Percentiles rank a stretch among this genome's conserved stretches.
phyloP scores from a whole-genome alignment of 2,329 filamentous ascomycete species.

The Fusarium temperatum region DNA sequence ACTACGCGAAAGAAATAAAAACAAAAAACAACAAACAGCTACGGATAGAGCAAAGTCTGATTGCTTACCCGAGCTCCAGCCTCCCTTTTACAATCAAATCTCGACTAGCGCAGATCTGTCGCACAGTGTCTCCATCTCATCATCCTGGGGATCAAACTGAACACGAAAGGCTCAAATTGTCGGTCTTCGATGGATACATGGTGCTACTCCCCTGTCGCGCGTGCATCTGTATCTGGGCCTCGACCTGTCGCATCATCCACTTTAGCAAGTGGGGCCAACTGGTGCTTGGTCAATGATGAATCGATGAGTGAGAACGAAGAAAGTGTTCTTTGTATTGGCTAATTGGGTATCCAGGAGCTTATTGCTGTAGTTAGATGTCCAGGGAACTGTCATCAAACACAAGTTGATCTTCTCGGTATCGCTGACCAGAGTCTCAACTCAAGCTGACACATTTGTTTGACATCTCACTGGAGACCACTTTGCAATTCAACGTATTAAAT shows the following conservation, averaged over 20 bases:
- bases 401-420: background rate
- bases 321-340: conserved; percentile 2
- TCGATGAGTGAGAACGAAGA: conserved; percentile 25
- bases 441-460: background rate
- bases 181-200: conserved; percentile 32
- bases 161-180: conserved; percentile 37
- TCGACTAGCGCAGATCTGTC: conserved; percentile 44
- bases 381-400: background rate
- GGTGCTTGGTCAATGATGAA: background rate
- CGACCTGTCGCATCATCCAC: conserved; percentile 42
- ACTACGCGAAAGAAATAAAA: background rate
- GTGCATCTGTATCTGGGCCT: conserved; percentile 34
- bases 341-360: background rate
- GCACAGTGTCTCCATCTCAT: conserved; percentile 36
- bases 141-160: conserved; percentile 37
- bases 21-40: background rate
- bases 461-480: background rate
- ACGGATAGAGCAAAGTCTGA: background rate
- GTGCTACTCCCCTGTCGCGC: conserved; percentile 38
- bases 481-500: background rate
- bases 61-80: conserved; percentile 20
- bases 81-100: conserved; percentile 42
- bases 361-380: background rate
- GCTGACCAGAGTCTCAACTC: background rate
- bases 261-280: conserved; percentile 31